These are phyloP conservation scores for Aspergillus aculeatinus DNA, from an alignment of 2,329 filamentous ascomycete genomes.

Conservation along the genomic window DNA sequence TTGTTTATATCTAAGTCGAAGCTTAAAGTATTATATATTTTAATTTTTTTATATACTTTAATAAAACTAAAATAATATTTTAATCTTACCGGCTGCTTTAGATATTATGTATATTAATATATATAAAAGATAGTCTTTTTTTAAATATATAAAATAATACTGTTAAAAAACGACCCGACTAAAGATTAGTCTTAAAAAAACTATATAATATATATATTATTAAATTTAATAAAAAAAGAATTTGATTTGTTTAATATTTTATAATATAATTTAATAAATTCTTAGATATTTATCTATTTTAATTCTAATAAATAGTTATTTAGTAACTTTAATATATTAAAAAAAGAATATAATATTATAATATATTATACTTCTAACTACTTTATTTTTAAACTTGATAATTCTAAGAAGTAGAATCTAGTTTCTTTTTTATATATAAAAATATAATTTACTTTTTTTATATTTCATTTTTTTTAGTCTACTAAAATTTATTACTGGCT, in stretches of 20 bases:
- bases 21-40: not conserved
- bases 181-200: not conserved
- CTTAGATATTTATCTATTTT: too few species aligned
- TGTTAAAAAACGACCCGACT: not conserved
- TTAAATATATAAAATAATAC: not conserved
- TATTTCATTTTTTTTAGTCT: too few species aligned
- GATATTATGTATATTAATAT: not conserved
- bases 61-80: not conserved
- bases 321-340: too few species aligned
- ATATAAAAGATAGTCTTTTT: not conserved
- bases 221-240: not conserved
- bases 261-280: too few species aligned
- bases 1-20: not conserved
- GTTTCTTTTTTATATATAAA: too few species aligned
- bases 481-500: too few species aligned
- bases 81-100: not conserved
- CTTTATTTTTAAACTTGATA: too few species aligned
- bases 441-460: too few species aligned
- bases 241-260: not conserved
- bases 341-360: too few species aligned
- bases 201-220: not conserved
- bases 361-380: too few species aligned
- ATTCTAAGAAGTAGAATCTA: accelerated
- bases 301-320: too few species aligned
- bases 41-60: not conserved